These are phyloP conservation scores for Penicillium sp. DNA, from an alignment of 2,329 filamentous ascomycete genomes.

Conservation along the genomic window DNA sequence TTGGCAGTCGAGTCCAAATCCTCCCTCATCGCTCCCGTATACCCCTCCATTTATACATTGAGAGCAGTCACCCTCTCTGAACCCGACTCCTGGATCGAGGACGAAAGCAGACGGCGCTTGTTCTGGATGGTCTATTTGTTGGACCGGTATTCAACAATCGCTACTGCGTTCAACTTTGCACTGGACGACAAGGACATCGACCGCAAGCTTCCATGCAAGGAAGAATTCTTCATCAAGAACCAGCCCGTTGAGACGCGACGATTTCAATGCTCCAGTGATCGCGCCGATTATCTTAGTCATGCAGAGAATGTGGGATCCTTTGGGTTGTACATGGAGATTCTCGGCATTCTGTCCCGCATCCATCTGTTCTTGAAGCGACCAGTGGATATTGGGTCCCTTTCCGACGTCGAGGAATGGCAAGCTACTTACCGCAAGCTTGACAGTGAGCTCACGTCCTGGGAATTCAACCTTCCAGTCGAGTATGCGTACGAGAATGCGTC, in stretches of 20 bases:
- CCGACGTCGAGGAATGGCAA: conserved; percentile 90
- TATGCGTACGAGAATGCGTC: conserved; percentile 74
- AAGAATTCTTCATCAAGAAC: conserved; percentile 83
- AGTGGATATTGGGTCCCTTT: conserved; percentile 80
- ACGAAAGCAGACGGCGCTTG: conserved; percentile 78
- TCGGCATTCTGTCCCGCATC: conserved; percentile 83
- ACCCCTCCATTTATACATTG: conserved; percentile 85
- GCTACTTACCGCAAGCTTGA: conserved; percentile 83
- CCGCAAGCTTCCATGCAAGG: conserved; percentile 79
- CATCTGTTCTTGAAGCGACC: conserved; percentile 87
- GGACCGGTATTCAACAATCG: conserved; percentile 86
- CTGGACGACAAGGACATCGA: conserved; percentile 89
- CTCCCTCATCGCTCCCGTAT: conserved; percentile 73
- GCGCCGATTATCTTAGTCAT: conserved; percentile 65
- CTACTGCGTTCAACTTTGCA: conserved; percentile 89
- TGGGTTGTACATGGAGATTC: conserved; percentile 85
- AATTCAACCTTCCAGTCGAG: conserved; percentile 77
- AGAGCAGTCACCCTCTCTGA: conserved; percentile 83
- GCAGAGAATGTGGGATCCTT: conserved; percentile 85
- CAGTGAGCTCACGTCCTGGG: conserved; percentile 76
- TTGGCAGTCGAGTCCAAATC: conserved; percentile 82
- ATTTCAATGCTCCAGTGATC: conserved; percentile 62
- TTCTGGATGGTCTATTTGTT: conserved; percentile 96
- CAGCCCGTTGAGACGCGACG: conserved; percentile 81
- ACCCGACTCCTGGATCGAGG: conserved; percentile 81